phyloP scores from a whole-genome alignment of 306 rosid genomes.

The Ormosia semicastrata region DNA sequence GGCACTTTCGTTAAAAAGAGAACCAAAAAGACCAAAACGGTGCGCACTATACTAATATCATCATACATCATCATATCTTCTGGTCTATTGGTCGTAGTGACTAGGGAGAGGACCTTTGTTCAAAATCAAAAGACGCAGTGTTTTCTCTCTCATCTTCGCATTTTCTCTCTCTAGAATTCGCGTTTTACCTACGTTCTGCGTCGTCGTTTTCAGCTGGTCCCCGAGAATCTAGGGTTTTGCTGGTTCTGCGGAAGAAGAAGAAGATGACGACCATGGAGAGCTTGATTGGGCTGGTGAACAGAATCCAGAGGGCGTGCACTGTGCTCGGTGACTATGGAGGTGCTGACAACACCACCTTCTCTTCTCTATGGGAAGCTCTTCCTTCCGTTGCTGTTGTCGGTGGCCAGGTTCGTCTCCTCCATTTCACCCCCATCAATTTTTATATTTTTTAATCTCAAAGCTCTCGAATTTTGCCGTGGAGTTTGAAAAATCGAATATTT shows the following conservation, averaged over 20 bases:
- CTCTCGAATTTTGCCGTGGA: background rate
- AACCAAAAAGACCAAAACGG: conserved; percentile 2
- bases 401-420: too few relatives aligned
- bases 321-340: conserved; percentile 97
- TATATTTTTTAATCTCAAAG: too few relatives aligned
- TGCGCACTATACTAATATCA: background rate
- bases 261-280: conserved; percentile 94
- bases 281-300: conserved; percentile 94
- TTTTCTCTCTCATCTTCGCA: too few relatives aligned
- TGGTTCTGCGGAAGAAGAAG: background rate
- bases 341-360: conserved; percentile 52
- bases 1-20: background rate
- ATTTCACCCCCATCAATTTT: too few relatives aligned
- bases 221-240: conserved; percentile 36
- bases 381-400: conserved; percentile 98
- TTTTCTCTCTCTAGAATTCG: background rate
- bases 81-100: background rate
- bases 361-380: conserved; percentile 95
- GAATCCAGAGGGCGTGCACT: conserved; percentile 96
- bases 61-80: too few relatives aligned
- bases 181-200: too few relatives aligned
- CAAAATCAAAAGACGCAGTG: background rate
- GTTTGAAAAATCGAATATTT: background rate
- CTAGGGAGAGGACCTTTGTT: background rate
- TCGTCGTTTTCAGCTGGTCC: conserved; percentile 21